Conservation (phyloP, 306 rosid species). For the Cucurbita maxima region DNA sequence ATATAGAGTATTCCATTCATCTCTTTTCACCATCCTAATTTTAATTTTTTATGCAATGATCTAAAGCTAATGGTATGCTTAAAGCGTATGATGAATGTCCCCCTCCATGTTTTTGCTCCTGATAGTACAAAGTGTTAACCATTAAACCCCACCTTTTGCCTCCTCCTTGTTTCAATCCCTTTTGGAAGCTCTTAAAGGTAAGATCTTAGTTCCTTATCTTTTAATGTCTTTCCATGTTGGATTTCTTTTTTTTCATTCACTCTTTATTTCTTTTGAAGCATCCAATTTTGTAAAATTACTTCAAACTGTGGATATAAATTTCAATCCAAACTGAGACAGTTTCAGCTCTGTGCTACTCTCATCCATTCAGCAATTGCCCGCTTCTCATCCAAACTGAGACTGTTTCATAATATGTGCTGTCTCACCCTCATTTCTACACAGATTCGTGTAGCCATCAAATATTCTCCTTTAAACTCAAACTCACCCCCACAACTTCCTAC, state of each 20-base stretch:
- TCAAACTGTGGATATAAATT: not conserved
- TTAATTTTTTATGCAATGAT: too few relatives aligned
- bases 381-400: too few relatives aligned
- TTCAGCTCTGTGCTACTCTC: not conserved
- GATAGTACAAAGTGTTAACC: not conserved
- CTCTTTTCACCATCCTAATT: too few relatives aligned
- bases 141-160: not conserved
- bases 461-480: not conserved
- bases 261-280: not conserved
- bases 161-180: not conserved
- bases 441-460: too few relatives aligned
- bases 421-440: too few relatives aligned
- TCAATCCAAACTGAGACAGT: not conserved
- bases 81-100: conserved; percentile 1
- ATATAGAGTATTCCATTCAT: too few relatives aligned
- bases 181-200: not conserved
- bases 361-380: too few relatives aligned
- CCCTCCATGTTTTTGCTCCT: not conserved
- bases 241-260: not conserved
- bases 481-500: not conserved
- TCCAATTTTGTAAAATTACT: not conserved
- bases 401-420: too few relatives aligned
- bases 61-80: too few relatives aligned
- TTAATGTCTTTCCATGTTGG: not conserved
- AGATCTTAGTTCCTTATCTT: not conserved